Evolutionary conservation across 78 protist species (phyloP).

Genomic region (Dictyostelium intermedium): DNA sequence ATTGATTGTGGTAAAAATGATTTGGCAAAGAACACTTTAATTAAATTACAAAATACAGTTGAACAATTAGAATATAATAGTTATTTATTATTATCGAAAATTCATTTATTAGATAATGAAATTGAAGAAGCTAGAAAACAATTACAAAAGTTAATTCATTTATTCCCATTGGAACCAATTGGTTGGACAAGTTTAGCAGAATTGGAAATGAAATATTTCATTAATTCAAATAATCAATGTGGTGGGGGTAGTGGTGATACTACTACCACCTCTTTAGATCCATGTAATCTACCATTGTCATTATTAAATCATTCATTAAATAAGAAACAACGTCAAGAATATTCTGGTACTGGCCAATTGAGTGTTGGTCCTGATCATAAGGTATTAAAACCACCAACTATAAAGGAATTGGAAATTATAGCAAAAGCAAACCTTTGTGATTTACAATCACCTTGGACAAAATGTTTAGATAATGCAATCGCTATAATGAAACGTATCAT

Average conservation of each 20-base stretch:
- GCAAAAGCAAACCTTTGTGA: constrained; percentile 11
- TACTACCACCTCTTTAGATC: too few relatives aligned
- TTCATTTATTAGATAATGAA: background rate
- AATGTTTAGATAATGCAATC: background rate
- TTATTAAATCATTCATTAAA: background rate
- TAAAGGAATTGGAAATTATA: background rate
- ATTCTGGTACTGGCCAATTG: constrained; percentile 10
- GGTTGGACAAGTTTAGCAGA: constrained; percentile 24
- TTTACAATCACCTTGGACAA: background rate
- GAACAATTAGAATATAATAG: background rate
- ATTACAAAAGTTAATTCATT: constrained; percentile 22
- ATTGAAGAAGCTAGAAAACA: constrained; percentile 15
- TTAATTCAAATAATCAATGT: background rate
- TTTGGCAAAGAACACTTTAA: background rate
- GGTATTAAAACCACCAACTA: background rate
- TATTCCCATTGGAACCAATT: constrained; percentile 7
- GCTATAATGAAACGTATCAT: background rate
- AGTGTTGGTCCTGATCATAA: constrained; percentile 4
- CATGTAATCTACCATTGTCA: background rate
- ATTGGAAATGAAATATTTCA: background rate
- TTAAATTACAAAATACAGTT: background rate
- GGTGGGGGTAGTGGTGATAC: too few relatives aligned
- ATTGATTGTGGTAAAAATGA: background rate
- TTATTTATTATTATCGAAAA: background rate
- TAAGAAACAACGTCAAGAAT: background rate